Evolutionary conservation across 148 eudicot species (phyloP), one percentile per base, ranked within the genome.

Genomic region (Dianthus caryophyllus): DNA sequence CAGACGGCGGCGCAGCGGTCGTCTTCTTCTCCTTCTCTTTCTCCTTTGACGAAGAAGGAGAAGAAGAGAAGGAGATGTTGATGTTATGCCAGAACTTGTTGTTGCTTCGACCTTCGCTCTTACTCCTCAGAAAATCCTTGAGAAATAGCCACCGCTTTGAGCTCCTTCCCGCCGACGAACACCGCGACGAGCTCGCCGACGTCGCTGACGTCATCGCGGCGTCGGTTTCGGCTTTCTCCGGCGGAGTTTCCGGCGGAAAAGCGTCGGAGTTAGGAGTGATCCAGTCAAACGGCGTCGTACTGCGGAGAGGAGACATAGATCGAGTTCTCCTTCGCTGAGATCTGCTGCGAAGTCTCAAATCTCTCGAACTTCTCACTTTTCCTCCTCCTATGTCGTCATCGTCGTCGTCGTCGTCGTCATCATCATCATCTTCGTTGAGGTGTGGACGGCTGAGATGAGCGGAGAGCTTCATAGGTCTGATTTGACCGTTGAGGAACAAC

Each of bases 61-160:
- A 3, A 33, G 88, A 83, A 1, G 96, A 79, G 51, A 91, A 91
- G 8, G 97, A 84, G 21, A 89, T 67, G 33, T 77, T 70, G 0
- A 89, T 71, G 24, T 77, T 70, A 0, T 81, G 75, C 98, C 98
- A 89, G 69, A 89, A 89, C 60, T 87, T 93, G 14, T 75, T 76
- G 52, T 77, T 79, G 47, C 84, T 92, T 5, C 91, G 78, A 12
- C 98, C 93, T 70, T 93, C 96, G 44, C 96, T 89, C 29, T 93
- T 93, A 62, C 96, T 89, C 46, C 98, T 78, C 44, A 93, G 69
- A 27, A 93, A 84, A 63, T 93, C 98, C 65, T 89, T 93, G 65
- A 93, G 21, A 46, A 87, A 89, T 24, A 89, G 79, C 98, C 98
- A 93, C 63, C 95, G 68, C 71, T 81, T 85, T 14, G 98, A 89